phyloP scores from a whole-genome alignment of 306 rosid genomes.

The Abrus pulchellus region DNA sequence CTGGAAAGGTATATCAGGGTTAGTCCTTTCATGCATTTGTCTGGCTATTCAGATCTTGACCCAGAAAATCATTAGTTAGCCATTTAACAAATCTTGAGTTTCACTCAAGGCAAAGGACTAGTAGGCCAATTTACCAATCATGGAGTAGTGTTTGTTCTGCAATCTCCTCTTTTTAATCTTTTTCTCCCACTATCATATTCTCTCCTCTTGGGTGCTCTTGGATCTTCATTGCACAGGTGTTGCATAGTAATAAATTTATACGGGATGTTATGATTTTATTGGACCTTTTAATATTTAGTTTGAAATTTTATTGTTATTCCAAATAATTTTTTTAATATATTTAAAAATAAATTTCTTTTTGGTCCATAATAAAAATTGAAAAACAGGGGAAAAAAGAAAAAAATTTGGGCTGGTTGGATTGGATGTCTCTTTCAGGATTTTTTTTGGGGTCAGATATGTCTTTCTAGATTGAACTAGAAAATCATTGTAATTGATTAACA shows the following conservation, averaged over 20 bases:
- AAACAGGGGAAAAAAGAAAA: too few species aligned
- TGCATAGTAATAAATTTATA: not conserved
- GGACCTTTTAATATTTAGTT: not conserved
- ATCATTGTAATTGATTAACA: too few species aligned
- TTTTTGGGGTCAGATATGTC: too few species aligned
- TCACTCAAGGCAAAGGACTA: conserved; percentile 46
- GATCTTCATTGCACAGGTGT: not conserved
- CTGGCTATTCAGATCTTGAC: conserved; percentile 48
- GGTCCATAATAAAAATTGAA: too few species aligned
- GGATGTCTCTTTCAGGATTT: too few species aligned
- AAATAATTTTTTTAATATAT: too few species aligned
- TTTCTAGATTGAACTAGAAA: too few species aligned
- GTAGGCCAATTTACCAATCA: conserved; percentile 29
- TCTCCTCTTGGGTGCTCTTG: not conserved
- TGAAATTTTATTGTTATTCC: too few species aligned
- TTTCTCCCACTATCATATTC: not conserved
- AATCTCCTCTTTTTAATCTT: conserved; percentile 4
- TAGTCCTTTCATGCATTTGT: conserved; percentile 55
- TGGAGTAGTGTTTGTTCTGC: conserved; percentile 1
- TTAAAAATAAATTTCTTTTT: too few species aligned
- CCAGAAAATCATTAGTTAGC: conserved; percentile 11
- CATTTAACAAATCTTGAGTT: conserved; percentile 41
- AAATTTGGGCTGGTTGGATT: too few species aligned
- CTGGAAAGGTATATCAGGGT: conserved; percentile 46
- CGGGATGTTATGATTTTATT: not conserved